Evolutionary conservation across 495 filamentous ascomycete genomes (phyloP).

Genomic region (Penicillium cosmopolitanum): DNA sequence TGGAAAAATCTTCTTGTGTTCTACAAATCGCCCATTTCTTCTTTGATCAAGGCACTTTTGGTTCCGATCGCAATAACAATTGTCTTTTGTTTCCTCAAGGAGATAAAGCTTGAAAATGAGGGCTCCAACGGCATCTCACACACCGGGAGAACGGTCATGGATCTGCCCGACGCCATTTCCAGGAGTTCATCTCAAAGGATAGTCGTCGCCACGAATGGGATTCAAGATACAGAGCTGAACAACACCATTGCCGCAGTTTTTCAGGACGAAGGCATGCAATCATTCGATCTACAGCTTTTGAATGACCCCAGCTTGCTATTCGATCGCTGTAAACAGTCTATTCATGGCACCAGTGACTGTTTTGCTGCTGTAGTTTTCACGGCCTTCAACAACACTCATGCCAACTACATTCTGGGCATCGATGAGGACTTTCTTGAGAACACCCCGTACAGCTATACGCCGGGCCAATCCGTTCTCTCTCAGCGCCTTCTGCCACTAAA

Average conservation of each 20-base stretch:
- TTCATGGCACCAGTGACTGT: conserved; percentile 1
- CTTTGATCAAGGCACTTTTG: neutral
- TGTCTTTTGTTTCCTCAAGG: conserved; percentile 1
- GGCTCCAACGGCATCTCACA: conserved; percentile 1
- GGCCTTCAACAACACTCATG: neutral
- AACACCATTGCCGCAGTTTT: neutral
- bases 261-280: neutral
- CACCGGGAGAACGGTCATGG: neutral
- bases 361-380: conserved; percentile 3
- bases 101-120: neutral
- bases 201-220: conserved; percentile 4
- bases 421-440: conserved; percentile 1
- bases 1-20: conserved; percentile 8
- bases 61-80: neutral
- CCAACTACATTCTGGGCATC: conserved; percentile 5
- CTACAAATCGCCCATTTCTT: conserved; percentile 9
- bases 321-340: neutral
- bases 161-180: conserved; percentile 1
- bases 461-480: conserved; percentile 2
- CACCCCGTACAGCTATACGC: conserved; percentile 1
- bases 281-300: neutral
- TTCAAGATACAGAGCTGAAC: conserved; percentile 1
- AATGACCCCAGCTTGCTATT: neutral
- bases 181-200: neutral
- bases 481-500: neutral